These are phyloP conservation scores for Coniochaeta prunicola DNA, from an alignment of 2,329 filamentous ascomycete species.

Conservation along the genomic window DNA sequence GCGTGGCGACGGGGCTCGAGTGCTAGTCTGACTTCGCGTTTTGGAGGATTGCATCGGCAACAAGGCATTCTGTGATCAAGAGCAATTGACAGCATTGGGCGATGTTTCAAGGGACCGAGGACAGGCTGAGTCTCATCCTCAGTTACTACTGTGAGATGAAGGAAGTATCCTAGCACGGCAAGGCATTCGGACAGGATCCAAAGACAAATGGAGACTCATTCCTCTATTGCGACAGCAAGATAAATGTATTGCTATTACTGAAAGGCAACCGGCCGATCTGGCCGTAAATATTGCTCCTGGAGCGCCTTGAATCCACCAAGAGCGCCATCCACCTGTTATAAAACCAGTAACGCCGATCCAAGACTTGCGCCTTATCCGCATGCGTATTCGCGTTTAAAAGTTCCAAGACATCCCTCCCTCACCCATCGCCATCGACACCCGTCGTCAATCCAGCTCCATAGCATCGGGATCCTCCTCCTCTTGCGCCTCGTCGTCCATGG, in stretches of 20 bases:
- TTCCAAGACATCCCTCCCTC: neutral
- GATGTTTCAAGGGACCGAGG: no score
- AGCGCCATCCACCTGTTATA: neutral
- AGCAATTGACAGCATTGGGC: no score
- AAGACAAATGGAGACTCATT: neutral
- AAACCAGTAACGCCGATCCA: neutral
- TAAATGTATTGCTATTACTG: neutral
- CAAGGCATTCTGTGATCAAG: no score
- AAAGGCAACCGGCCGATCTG: neutral
- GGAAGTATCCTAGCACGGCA: no score
- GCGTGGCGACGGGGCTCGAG: neutral
- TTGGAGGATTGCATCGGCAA: neutral
- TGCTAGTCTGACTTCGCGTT: neutral
- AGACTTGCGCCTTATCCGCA: neutral
- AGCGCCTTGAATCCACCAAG: neutral
- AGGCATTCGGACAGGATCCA: neutral
- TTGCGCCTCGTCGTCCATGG: conserved; percentile 1
- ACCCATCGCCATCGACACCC: neutral
- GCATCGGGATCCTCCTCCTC: conserved; percentile 14
- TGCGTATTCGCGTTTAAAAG: neutral
- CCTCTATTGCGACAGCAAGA: neutral
- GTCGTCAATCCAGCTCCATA: conserved; percentile 14
- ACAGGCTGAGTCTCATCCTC: neutral
- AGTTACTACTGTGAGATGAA: neutral
- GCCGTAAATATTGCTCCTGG: neutral